Conservation (phyloP, 352 stramenopile genomes). For the Hyphochytrium catenoides region DNA sequence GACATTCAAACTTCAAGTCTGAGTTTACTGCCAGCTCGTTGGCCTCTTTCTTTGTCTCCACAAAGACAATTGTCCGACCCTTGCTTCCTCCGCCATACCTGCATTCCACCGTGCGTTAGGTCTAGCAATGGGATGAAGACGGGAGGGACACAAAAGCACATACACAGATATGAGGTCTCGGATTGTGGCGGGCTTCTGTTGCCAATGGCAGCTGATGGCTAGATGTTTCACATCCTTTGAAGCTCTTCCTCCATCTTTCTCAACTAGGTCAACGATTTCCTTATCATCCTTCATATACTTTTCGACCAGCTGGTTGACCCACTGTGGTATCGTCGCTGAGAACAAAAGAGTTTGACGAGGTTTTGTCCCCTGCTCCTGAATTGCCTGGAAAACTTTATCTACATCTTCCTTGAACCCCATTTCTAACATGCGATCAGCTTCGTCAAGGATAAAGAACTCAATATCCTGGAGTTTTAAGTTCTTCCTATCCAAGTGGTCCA, state of each 20-base stretch:
- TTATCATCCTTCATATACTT: slow-evolving; percentile 69
- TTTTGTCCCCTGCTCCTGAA: slow-evolving; percentile 34
- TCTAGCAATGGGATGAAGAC: slow-evolving; percentile 4
- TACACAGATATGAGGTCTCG: slow-evolving; percentile 50
- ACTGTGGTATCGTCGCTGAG: slow-evolving; percentile 75
- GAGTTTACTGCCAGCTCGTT: slow-evolving; percentile 72
- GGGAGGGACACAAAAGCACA: slow-evolving; percentile 6
- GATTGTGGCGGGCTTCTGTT: slow-evolving; percentile 39
- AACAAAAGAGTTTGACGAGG: slow-evolving; percentile 68
- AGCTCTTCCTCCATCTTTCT: slow-evolving; percentile 58
- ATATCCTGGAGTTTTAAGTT: slow-evolving; percentile 62
- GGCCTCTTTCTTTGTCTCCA: slow-evolving; percentile 79
- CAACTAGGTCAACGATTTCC: slow-evolving; percentile 73
- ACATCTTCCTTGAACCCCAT: slow-evolving; percentile 88
- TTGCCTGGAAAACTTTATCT: slow-evolving; percentile 68
- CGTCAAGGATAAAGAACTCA: slow-evolving; percentile 76
- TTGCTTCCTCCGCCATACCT: slow-evolving; percentile 41
- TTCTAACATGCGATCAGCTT: slow-evolving; percentile 84
- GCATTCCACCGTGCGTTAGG: slow-evolving; percentile 17
- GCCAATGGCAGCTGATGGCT: slow-evolving; percentile 73
- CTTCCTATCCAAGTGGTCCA: slow-evolving; percentile 74
- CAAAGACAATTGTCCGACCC: slow-evolving; percentile 77
- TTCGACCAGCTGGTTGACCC: slow-evolving; percentile 66
- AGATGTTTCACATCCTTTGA: slow-evolving; percentile 76
- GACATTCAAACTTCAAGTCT: slow-evolving; percentile 54